These are phyloP conservation scores for Kodamaea ohmeri DNA, from an alignment of 1,139 yeast genomes.

Conservation along the genomic window DNA sequence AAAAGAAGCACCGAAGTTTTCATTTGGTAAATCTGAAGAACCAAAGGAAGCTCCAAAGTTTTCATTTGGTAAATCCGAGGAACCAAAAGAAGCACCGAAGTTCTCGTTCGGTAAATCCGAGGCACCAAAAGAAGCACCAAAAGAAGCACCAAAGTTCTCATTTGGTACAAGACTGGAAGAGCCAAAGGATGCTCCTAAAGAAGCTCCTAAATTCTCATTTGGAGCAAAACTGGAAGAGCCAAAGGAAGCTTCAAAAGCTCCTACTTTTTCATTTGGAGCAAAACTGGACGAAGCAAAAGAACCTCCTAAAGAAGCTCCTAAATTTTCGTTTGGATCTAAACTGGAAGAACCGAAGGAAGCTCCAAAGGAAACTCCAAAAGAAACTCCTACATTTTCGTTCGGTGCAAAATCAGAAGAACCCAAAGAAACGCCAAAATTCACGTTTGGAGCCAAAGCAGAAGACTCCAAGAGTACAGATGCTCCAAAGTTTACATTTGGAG, in stretches of 20 bases:
- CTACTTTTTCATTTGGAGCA: conserved; percentile 16
- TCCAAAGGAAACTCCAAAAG: neutral
- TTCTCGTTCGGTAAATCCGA: conserved; percentile 13
- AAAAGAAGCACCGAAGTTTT: conserved; percentile 9
- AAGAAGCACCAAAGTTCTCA: too few relatives aligned
- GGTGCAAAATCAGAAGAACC: conserved; percentile 1
- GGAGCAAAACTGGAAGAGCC: conserved; percentile 7
- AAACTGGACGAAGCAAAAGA: conserved; percentile 2
- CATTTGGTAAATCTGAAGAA: conserved; percentile 12
- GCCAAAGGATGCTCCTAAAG: neutral
- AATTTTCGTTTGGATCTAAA: conserved; percentile 14
- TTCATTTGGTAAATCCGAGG: conserved; percentile 15
- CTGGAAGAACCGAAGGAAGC: conserved; percentile 2
- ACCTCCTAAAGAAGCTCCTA: conserved; percentile 7
- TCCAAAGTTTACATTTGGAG: conserved; percentile 5
- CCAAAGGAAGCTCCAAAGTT: conserved; percentile 13
- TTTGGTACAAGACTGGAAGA: conserved; percentile 6
- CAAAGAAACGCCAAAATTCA: conserved; percentile 1
- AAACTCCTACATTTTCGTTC: conserved; percentile 9
- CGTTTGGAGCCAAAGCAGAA: neutral
- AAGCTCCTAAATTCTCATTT: conserved; percentile 12
- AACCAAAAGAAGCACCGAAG: conserved; percentile 4
- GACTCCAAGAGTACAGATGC: neutral
- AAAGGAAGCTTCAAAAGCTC: too few relatives aligned
- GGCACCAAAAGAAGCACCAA: too few relatives aligned